Evolutionary conservation across 495 filamentous ascomycete species (phyloP).

Genomic region (Neurospora sp.): DNA sequence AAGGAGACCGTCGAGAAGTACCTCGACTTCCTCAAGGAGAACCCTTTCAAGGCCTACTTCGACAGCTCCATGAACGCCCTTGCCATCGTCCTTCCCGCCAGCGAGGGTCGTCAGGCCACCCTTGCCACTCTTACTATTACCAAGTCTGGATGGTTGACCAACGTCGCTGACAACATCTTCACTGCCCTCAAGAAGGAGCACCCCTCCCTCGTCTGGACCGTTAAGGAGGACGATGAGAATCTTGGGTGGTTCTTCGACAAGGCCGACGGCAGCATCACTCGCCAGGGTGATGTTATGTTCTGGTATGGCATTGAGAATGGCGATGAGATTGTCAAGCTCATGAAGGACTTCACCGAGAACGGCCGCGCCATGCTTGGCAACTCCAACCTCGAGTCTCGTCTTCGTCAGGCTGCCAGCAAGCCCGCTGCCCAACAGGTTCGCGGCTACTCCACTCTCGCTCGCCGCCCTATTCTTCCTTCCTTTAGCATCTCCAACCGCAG

Average conservation of each 20-base stretch:
- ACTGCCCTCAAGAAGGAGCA: constrained; percentile 86
- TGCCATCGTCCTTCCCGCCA: constrained; percentile 78
- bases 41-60: constrained; percentile 86
- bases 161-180: constrained; percentile 97
- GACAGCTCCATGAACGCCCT: constrained; percentile 95
- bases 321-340: constrained; percentile 78
- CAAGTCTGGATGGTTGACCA: constrained; percentile 90
- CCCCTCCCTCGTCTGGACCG: constrained; percentile 90
- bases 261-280: constrained; percentile 81
- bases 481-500: constrained; percentile 29
- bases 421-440: constrained; percentile 49
- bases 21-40: constrained; percentile 61
- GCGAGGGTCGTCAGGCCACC: constrained; percentile 50
- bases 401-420: constrained; percentile 62
- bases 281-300: constrained; percentile 83
- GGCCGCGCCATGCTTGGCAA: constrained; percentile 85
- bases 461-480: constrained; percentile 21
- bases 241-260: constrained; percentile 98
- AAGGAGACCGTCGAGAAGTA: constrained; percentile 78
- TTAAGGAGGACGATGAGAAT: constrained; percentile 93
- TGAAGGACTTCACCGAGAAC: constrained; percentile 76
- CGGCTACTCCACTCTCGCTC: constrained; percentile 50
- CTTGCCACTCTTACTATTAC: constrained; percentile 91
- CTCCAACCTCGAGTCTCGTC: constrained; percentile 76
- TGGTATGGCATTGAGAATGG: constrained; percentile 87